phyloP scores from a whole-genome alignment of 805 yeast genomes.

The Pichia sporocuriosa region DNA sequence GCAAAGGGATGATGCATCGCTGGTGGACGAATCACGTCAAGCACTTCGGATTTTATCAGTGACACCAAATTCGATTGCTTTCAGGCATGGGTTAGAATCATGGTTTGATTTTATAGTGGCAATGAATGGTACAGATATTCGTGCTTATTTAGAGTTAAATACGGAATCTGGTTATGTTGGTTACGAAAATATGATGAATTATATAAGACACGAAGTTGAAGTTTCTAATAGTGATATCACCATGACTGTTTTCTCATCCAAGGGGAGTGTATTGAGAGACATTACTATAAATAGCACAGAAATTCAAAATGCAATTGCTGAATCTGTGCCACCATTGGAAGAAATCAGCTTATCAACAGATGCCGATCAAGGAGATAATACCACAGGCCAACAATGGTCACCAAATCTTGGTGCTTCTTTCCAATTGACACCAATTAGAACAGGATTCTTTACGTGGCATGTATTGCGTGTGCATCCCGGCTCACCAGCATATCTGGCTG shows the following conservation, averaged over 20 bases:
- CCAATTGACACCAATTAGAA: slow-evolving; percentile 69
- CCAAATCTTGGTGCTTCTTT: slow-evolving; percentile 54
- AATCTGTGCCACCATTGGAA: slow-evolving; percentile 16
- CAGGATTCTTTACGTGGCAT: slow-evolving; percentile 84
- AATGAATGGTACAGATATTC: slow-evolving; percentile 50
- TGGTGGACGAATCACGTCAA: slow-evolving; percentile 15
- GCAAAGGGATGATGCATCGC: slow-evolving; percentile 17
- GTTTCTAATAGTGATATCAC: slow-evolving; percentile 30
- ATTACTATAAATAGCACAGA: slow-evolving; percentile 29
- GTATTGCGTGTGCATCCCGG: slow-evolving; percentile 64
- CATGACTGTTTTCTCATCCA: slow-evolving; percentile 77
- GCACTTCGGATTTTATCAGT: slow-evolving; percentile 59
- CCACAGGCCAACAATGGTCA: slow-evolving; percentile 3
- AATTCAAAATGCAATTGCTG: slow-evolving; percentile 10
- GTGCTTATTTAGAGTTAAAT: slow-evolving; percentile 23
- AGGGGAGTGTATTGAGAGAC: slow-evolving; percentile 61
- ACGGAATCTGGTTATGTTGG: slow-evolving; percentile 16
- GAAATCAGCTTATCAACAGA: slow-evolving; percentile 24
- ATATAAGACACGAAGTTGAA: slow-evolving; percentile 24
- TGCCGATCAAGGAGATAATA: slow-evolving; percentile 5
- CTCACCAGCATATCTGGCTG: slow-evolving; percentile 80
- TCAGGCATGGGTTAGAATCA: slow-evolving; percentile 58
- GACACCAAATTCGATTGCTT: slow-evolving; percentile 39
- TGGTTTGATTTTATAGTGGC: slow-evolving; percentile 87
- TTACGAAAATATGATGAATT: slow-evolving; percentile 20